These are phyloP conservation scores for Penicillium coffeae DNA, from an alignment of 495 filamentous ascomycete species.

Conservation along the genomic window DNA sequence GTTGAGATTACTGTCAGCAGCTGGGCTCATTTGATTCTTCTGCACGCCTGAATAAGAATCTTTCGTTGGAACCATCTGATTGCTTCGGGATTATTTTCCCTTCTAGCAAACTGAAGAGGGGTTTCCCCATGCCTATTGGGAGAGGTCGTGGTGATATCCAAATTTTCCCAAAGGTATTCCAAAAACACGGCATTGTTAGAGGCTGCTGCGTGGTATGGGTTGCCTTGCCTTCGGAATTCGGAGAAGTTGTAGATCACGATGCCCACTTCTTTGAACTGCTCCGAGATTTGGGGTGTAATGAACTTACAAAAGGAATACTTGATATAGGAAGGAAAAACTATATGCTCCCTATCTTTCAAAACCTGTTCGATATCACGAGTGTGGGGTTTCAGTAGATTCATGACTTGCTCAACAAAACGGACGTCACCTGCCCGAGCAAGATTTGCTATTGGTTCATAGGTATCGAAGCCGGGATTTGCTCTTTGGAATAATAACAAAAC, in stretches of 20 bases:
- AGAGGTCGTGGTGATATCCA: background rate
- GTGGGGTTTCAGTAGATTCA: background rate
- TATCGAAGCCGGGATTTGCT: background rate
- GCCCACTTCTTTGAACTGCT: background rate
- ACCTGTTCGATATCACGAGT: background rate
- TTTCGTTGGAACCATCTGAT: background rate
- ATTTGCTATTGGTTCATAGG: background rate
- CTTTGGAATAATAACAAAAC: background rate
- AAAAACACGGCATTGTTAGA: background rate
- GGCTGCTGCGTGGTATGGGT: background rate
- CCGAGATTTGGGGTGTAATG: background rate
- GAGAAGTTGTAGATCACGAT: background rate
- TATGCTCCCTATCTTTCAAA: background rate
- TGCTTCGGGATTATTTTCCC: background rate
- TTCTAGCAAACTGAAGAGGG: background rate
- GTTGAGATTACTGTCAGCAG: no score
- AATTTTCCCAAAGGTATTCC: background rate
- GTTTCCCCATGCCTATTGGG: background rate
- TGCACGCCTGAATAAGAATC: background rate
- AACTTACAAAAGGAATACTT: background rate
- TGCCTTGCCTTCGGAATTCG: background rate
- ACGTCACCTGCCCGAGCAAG: background rate
- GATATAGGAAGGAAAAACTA: background rate
- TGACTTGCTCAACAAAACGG: background rate
- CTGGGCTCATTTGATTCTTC: background rate